Percentiles rank a stretch among this genome's conserved stretches.
These are phyloP conservation scores for Carex kokanica DNA, from an alignment of 176 grass and related monocot species.

Conservation along the genomic window DNA sequence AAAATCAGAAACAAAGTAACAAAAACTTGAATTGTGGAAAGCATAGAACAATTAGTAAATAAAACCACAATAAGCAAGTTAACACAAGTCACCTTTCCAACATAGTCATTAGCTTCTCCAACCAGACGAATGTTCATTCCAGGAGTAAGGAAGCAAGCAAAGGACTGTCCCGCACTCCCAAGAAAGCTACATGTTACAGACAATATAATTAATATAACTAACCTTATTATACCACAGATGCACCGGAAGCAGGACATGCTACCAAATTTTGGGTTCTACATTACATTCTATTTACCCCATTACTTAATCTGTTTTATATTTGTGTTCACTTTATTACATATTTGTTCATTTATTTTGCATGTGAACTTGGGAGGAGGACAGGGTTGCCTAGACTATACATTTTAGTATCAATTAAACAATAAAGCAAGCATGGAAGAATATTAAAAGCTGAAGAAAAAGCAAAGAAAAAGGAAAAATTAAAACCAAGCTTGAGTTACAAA, in stretches of 20 bases:
- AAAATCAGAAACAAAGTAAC: background rate
- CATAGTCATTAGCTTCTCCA: constrained; percentile 97
- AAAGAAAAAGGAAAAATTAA: constrained; percentile 5
- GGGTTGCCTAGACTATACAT: background rate
- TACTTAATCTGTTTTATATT: background rate
- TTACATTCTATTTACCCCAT: background rate
- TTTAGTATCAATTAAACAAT: background rate
- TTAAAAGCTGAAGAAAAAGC: background rate
- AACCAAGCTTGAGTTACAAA: background rate
- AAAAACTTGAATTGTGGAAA: background rate
- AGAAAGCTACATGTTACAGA: constrained; percentile 62
- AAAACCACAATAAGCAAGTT: background rate
- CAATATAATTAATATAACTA: background rate
- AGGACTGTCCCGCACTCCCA: constrained; percentile 97
- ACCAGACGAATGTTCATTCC: constrained; percentile 89
- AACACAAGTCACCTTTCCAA: constrained; percentile 69
- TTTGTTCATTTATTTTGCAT: constrained; percentile 18
- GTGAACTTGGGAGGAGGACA: background rate
- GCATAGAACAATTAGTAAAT: background rate
- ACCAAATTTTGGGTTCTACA: background rate
- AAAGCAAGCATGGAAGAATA: background rate
- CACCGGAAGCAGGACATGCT: background rate
- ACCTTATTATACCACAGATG: background rate
- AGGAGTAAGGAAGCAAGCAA: constrained; percentile 94
- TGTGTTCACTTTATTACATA: background rate